Percentiles rank a stretch among this genome's conserved stretches.
Conservation (phyloP, 441 rosid species). For the Gossypium lobatum region DNA sequence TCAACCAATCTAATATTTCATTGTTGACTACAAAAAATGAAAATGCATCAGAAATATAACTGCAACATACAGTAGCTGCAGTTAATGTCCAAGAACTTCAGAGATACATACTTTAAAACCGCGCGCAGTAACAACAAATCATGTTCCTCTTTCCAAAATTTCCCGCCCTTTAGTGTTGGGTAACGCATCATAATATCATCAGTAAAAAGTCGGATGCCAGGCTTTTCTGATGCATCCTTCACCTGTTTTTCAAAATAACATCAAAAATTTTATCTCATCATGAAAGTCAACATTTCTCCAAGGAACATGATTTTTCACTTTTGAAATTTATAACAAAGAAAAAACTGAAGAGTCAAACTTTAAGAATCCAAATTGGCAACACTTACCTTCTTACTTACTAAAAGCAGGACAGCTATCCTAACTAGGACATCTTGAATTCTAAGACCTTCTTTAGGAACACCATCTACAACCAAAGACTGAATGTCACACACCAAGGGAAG, state of each 20-base stretch:
- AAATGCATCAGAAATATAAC: not conserved
- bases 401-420: slow-evolving; percentile 66
- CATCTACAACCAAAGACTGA: slow-evolving; percentile 53
- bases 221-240: slow-evolving; percentile 48
- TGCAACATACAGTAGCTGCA: not conserved
- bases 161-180: slow-evolving; percentile 79
- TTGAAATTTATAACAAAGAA: not conserved
- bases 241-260: slow-evolving; percentile 40
- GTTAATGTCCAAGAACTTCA: slow-evolving; percentile 6
- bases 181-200: slow-evolving; percentile 64
- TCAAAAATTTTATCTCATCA: not conserved
- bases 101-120: slow-evolving; percentile 62
- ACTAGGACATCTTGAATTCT: slow-evolving; percentile 84
- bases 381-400: slow-evolving; percentile 72
- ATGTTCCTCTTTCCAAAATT: slow-evolving; percentile 89
- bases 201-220: slow-evolving; percentile 44
- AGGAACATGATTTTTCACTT: not conserved
- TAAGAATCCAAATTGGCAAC: slow-evolving; percentile 10
- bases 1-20: slow-evolving; percentile 4
- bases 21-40: not conserved
- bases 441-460: slow-evolving; percentile 99
- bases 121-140: slow-evolving; percentile 71
- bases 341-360: not conserved
- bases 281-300: not conserved
- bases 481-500: slow-evolving; percentile 11